Conservation (phyloP, 441 rosid genomes). For the Omphalea diandra region DNA sequence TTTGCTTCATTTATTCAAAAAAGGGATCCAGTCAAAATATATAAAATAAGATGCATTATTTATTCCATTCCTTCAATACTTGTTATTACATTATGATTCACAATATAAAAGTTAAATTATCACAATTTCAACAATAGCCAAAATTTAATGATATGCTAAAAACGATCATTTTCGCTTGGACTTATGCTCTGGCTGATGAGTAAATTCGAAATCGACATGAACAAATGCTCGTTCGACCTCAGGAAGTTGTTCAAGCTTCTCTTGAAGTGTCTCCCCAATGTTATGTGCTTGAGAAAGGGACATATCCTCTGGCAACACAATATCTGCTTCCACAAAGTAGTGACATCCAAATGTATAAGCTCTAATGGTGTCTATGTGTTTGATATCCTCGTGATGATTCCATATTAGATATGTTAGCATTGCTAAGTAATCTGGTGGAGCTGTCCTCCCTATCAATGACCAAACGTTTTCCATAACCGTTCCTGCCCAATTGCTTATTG, state of each 20-base stretch:
- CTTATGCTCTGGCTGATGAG: constrained; percentile 49
- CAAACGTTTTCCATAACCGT: constrained; percentile 70
- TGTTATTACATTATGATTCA: too few relatives aligned
- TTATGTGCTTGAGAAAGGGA: constrained; percentile 53
- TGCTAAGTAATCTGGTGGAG: constrained; percentile 62
- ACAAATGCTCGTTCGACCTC: constrained; percentile 82
- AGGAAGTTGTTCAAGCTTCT: constrained; percentile 64
- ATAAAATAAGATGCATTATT: too few relatives aligned
- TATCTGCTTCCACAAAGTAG: constrained; percentile 67
- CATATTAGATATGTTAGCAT: constrained; percentile 66
- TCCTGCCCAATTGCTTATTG: constrained; percentile 58
- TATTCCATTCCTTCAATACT: too few relatives aligned
- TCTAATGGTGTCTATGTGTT: constrained; percentile 65
- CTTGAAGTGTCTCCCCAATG: constrained; percentile 72
- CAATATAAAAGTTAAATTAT: too few relatives aligned
- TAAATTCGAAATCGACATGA: constrained; percentile 46
- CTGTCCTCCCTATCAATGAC: constrained; percentile 62
- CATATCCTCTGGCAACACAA: constrained; percentile 66
- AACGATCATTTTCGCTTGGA: constrained; percentile 19
- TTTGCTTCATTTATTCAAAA: too few relatives aligned
- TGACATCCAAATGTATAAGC: constrained; percentile 65
- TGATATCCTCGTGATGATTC: constrained; percentile 67
- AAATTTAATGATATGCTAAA: too few relatives aligned
- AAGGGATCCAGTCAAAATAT: too few relatives aligned
- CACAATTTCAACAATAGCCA: too few relatives aligned